Percentiles rank a stretch among this genome's conserved stretches.
Conservation (phyloP, 768 basidiomycete genomes). For the Amanita phalloides region DNA sequence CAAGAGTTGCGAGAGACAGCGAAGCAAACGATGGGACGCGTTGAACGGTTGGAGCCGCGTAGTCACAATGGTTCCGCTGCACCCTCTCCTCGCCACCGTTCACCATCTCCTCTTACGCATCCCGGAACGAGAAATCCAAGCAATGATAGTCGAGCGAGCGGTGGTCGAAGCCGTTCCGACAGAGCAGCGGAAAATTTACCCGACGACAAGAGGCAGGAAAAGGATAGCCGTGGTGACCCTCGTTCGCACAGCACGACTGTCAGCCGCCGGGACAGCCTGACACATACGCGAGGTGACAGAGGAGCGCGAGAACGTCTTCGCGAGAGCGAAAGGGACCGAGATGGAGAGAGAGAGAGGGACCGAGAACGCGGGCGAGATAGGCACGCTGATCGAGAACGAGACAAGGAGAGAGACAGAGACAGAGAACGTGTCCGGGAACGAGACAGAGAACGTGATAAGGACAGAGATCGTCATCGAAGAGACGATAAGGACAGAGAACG, state of each 20-base stretch:
- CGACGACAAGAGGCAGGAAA: slow-evolving; percentile 46
- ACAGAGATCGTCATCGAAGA: slow-evolving; percentile 35
- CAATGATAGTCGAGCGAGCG: slow-evolving; percentile 62
- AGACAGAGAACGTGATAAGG: slow-evolving; percentile 48
- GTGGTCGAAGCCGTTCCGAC: slow-evolving; percentile 47
- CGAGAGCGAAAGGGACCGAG: slow-evolving; percentile 25
- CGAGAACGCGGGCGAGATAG: slow-evolving; percentile 35
- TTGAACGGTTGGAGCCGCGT: slow-evolving; percentile 31
- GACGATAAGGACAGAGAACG: slow-evolving; percentile 33
- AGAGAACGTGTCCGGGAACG: slow-evolving; percentile 47
- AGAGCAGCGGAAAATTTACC: slow-evolving; percentile 34
- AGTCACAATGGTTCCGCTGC: slow-evolving; percentile 39
- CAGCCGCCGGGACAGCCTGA: slow-evolving; percentile 39
- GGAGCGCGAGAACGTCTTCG: slow-evolving; percentile 35
- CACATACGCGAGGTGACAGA: slow-evolving; percentile 40
- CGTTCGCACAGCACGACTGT: slow-evolving; percentile 28
- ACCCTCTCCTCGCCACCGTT: slow-evolving; percentile 52
- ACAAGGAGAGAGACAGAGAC: slow-evolving; percentile 35
- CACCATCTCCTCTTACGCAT: slow-evolving; percentile 53
- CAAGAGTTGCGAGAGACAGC: slow-evolving; percentile 77
- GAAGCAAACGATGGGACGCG: slow-evolving; percentile 47
- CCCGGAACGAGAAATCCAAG: slow-evolving; percentile 65
- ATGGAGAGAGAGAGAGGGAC: slow-evolving; percentile 32
- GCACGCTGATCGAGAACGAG: slow-evolving; percentile 36
- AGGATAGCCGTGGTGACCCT: slow-evolving; percentile 36